phyloP scores from a whole-genome alignment of 148 eudicot genomes.

The Rhododendron williamsianum region DNA sequence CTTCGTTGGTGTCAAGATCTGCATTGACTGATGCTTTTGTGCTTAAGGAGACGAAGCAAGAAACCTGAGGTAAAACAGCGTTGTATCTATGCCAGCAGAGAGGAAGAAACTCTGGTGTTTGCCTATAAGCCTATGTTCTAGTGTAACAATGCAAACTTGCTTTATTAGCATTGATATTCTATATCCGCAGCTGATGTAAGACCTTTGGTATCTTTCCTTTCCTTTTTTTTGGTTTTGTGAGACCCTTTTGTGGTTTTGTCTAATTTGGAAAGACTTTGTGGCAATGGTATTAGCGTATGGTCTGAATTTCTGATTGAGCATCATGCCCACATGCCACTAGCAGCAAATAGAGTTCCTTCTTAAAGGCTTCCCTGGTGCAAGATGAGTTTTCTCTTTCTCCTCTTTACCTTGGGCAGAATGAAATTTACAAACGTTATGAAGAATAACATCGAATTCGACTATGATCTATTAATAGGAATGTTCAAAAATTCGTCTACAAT shows the following conservation, averaged over 20 bases:
- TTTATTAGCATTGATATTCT: neutral
- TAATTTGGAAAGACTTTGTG: neutral
- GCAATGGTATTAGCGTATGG: neutral
- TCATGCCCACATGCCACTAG: neutral
- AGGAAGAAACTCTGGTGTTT: neutral
- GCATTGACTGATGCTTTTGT: conserved; percentile 14
- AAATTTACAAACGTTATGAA: no score
- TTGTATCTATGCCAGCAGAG: neutral
- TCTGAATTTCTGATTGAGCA: neutral
- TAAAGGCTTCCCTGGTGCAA: neutral
- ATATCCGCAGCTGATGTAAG: neutral
- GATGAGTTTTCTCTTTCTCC: neutral
- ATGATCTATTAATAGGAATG: neutral
- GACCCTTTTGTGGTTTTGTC: neutral
- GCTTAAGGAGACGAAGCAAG: conserved; percentile 4
- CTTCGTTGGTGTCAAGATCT: neutral
- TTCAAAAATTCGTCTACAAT: neutral
- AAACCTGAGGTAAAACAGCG: neutral
- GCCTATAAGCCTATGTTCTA: neutral
- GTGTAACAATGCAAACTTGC: neutral
- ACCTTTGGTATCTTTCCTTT: neutral
- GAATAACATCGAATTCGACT: neutral
- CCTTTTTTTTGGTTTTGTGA: neutral
- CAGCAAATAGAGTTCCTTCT: neutral
- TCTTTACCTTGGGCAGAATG: no score